Evolutionary conservation across 2,329 filamentous ascomycete species (phyloP).

Genomic region (Pseudogymnoascus pannorum): DNA sequence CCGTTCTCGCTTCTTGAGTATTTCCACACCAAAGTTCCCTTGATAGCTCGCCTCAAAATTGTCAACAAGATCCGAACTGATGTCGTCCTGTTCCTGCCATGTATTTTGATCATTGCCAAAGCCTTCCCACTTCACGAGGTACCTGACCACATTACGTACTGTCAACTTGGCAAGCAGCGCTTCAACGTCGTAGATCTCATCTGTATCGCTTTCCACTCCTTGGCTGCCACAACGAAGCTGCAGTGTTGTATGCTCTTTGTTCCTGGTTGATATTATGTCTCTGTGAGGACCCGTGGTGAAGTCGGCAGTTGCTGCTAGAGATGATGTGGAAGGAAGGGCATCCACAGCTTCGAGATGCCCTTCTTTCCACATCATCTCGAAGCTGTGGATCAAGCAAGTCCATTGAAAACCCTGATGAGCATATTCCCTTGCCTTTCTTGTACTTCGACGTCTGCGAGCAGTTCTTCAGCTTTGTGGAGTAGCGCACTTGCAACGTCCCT

Average conservation of each 20-base stretch:
- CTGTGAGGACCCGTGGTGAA: not conserved
- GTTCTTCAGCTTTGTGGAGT: too few species aligned
- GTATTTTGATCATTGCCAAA: constrained; percentile 18
- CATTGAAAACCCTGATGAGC: too few species aligned
- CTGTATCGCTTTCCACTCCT: not conserved
- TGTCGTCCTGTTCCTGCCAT: constrained; percentile 16
- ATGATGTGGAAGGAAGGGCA: constrained; percentile 14
- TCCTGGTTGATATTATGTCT: not conserved
- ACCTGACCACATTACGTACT: constrained; percentile 16
- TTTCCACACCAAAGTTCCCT: constrained; percentile 12
- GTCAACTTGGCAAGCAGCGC: constrained; percentile 20
- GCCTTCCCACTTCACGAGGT: constrained; percentile 21
- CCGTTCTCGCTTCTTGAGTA: too few species aligned
- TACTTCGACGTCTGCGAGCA: too few species aligned
- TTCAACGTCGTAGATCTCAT: constrained; percentile 17
- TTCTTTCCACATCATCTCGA: too few species aligned
- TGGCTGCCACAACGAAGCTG: not conserved
- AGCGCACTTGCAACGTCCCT: too few species aligned
- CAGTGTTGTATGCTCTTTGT: not conserved
- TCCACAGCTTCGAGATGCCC: too few species aligned
- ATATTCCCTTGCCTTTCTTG: too few species aligned
- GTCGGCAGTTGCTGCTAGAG: constrained; percentile 10
- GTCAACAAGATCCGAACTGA: constrained; percentile 14
- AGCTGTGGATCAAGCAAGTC: too few species aligned
- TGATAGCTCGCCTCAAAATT: constrained; percentile 17